These are phyloP conservation scores for Scheffersomyces parashehatae DNA, from an alignment of 1,139 yeast species.

Conservation along the genomic window DNA sequence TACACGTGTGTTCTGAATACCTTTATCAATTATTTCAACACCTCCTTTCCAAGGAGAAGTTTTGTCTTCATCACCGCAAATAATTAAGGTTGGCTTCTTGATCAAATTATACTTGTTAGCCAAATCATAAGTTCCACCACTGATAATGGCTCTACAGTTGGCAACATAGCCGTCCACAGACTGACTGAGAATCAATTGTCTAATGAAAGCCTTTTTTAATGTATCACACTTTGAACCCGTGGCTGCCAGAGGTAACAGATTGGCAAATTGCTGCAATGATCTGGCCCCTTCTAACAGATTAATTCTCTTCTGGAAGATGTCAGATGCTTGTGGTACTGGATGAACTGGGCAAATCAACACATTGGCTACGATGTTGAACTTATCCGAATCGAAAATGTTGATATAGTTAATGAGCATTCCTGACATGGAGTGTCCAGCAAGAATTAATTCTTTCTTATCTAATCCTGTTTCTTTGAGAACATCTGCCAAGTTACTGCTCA, in stretches of 20 bases:
- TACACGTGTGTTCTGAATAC: conserved; percentile 10
- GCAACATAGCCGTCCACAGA: conserved; percentile 22
- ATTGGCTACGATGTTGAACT: conserved; percentile 11
- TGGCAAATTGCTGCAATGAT: conserved; percentile 15
- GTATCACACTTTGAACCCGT: conserved; percentile 17
- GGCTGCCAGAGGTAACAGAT: conserved; percentile 21
- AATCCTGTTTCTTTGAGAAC: conserved; percentile 15
- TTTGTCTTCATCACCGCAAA: conserved; percentile 23
- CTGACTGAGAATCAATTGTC: conserved; percentile 20
- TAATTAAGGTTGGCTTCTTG: conserved; percentile 16
- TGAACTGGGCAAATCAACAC: conserved; percentile 27
- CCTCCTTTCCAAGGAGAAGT: conserved; percentile 25
- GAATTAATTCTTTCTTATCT: conserved; percentile 7
- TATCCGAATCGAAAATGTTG: conserved; percentile 4
- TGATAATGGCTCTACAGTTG: conserved; percentile 23
- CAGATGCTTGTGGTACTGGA: conserved; percentile 16
- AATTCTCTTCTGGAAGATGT: conserved; percentile 17
- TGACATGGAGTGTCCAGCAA: conserved; percentile 33
- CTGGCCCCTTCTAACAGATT: conserved; percentile 10
- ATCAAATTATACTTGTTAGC: conserved; percentile 14
- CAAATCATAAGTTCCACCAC: conserved; percentile 7
- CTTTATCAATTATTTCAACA: conserved; percentile 17
- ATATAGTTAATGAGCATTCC: conserved; percentile 25
- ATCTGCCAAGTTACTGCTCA: conserved; percentile 18
- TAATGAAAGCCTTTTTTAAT: conserved; percentile 19